These are phyloP conservation scores for Blastomyces gilchristii DNA, from an alignment of 2,329 filamentous ascomycete genomes.

Conservation along the genomic window DNA sequence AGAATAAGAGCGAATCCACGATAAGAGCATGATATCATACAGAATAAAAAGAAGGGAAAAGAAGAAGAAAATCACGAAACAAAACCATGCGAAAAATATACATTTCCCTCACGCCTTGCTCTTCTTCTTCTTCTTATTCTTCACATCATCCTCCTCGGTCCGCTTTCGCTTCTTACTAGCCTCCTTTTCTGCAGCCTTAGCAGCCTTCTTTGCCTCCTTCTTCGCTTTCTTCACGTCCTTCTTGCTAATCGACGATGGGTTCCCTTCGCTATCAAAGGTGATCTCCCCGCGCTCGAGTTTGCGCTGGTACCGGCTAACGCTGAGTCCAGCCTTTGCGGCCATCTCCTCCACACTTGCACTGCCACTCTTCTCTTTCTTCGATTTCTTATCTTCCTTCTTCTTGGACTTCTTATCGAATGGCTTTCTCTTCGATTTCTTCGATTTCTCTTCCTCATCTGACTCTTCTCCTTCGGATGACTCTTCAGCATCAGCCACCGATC, in stretches of 20 bases:
- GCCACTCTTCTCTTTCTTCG: conserved; percentile 30
- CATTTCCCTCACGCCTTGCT: conserved; percentile 40
- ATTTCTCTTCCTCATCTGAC: conserved; percentile 21
- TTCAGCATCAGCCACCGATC: conserved; percentile 16
- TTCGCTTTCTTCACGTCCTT: conserved; percentile 65
- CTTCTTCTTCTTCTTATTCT: conserved; percentile 56
- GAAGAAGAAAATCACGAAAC: conserved; percentile 13
- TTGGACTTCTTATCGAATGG: conserved; percentile 10
- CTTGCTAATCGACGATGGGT: conserved; percentile 59
- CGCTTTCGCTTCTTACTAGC: conserved; percentile 65
- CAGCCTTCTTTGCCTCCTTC: conserved; percentile 51
- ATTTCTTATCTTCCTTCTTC: conserved; percentile 16
- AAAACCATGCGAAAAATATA: conserved; percentile 12
- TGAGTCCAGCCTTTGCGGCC: conserved; percentile 58
- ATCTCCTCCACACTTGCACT: conserved; percentile 43
- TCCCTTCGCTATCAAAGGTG: conserved; percentile 54
- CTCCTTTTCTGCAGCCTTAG: conserved; percentile 38
- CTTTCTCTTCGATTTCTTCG: conserved; percentile 8
- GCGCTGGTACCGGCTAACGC: conserved; percentile 65
- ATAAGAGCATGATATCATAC: conserved; percentile 36
- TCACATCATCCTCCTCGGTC: conserved; percentile 48
- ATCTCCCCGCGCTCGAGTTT: conserved; percentile 70
- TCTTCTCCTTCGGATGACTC: conserved; percentile 16
- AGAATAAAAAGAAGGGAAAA: conserved; percentile 18
- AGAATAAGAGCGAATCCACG: conserved; percentile 10